Base-by-base conservation (phyloP, 352 stramenopile species). In the Phytophthora constricta region DNA sequence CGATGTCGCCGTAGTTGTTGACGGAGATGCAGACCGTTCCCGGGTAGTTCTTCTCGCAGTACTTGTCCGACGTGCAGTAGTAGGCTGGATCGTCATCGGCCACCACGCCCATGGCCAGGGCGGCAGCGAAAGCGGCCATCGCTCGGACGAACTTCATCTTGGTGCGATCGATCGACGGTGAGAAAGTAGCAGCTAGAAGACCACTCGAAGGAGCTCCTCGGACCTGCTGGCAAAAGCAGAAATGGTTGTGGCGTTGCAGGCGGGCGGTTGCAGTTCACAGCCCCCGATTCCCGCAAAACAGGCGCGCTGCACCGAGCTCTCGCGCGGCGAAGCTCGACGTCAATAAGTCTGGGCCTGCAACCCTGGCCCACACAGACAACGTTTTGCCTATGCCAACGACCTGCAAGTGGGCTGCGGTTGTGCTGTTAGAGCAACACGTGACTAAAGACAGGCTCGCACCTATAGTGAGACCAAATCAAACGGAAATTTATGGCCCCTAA, bases 21-120 rank as follows among this genome's bases (percentile, higher is more conserved):
- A 96, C 83, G 23, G 75, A 72, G 60, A 96, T 94, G 63, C 88
- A 96, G 54, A 74, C 84, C 1, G 88, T 93, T 41, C 68, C 82
- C 0, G 86, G 73, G 62, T 80, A 96, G 5, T 74, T 87, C 62
- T 79, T 72, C 8, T 74, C 79, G 58, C 88, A 96, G 62, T 96
- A 86, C 16, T 72, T 59, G 73, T 96, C 86, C 23, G 80, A 81
- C 48, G 84, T 72, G 62, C 86, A 94, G 43, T 68, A 70, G 65
- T 91, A 93, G 33, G 70, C 64, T 4, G 72, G 74, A 27, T 68
- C 62, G 49, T 70, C 65, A 19, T 68, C 66, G 17, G 77, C 73
- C 19, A 37, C 50, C 17, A 73, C 60, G 37, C 59, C 50, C 55
- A 72, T 60, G 39, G 73, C 59, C 57, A 78, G 61, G 52, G 64